Base-by-base conservation (phyloP, 1,284 basidiomycete species). In the Boletus sp. region DNA sequence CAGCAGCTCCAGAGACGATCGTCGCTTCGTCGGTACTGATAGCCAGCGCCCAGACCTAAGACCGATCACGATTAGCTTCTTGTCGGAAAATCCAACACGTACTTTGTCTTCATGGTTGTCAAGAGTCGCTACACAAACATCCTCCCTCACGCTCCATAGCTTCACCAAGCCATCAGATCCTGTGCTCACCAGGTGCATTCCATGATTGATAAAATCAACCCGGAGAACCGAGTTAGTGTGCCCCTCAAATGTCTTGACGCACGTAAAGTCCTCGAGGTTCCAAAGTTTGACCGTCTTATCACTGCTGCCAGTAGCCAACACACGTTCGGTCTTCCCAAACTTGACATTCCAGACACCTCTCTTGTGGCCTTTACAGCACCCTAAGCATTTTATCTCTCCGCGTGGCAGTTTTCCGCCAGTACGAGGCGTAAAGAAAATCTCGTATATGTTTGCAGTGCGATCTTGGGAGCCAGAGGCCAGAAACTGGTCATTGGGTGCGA, bases 101-200 rank as follows among this genome's bases (percentile, higher is more conserved):
- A 88, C 92, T 78, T 94, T 96, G 60, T 94, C 94, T 64, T 97
- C 91, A 61, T 98, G 94, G 57, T 94, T 94, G 68, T 99, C 96
- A 65, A 99, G 72, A 8, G 95, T 99, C 13, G 83, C 74, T 4
- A 82, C 74, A 64, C 91, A 96, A 57, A 89, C 84, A 64, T 99
- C 95, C 44, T 90, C 86, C 54, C 81, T 78, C 47, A 96, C 78
- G 65, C 90, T 94, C 96, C 96, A 99, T 22, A 99, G 57, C 71
- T 98, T 99, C 53, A 98, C 87, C 33, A 99, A 71, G 4, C 96
- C 96, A 66, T 99, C 96, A 12, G 91, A 91, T 1, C 87, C 93
- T 14, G 90, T 77, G 49, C 90, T 94, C 22, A 93, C 82, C 35
- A 99, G 71, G 70, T 98, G 94, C 76, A 83, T 78, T 8, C 93